These are phyloP conservation scores for Diaporthe longicolla DNA, from an alignment of 2,329 filamentous ascomycete species.

Conservation along the genomic window DNA sequence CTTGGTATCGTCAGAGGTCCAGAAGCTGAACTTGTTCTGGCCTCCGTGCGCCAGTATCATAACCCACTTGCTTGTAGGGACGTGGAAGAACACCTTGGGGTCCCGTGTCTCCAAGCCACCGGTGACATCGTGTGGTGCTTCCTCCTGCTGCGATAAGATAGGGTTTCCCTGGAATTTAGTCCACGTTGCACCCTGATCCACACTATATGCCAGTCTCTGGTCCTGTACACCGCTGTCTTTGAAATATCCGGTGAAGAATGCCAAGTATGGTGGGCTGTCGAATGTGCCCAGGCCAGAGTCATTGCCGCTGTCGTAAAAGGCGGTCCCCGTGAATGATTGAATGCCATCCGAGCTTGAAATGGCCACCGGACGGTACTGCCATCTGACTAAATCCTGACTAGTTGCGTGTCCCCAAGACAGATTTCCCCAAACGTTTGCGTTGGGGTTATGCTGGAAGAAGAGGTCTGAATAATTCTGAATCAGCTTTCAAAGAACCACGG, in stretches of 20 bases:
- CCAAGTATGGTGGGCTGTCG: not conserved
- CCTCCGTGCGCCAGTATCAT: constrained; percentile 7
- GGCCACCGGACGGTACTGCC: not conserved
- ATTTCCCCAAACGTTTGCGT: not conserved
- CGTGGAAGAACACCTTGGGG: not conserved
- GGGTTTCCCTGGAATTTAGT: not conserved
- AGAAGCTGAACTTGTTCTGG: not conserved
- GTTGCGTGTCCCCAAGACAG: constrained; percentile 1
- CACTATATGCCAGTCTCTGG: not conserved
- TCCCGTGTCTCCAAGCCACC: constrained; percentile 1
- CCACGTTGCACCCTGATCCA: not conserved
- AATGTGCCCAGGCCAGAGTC: not conserved
- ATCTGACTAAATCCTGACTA: not conserved
- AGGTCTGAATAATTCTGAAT: not conserved
- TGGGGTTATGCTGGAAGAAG: not conserved
- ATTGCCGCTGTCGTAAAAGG: not conserved
- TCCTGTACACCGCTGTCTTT: not conserved
- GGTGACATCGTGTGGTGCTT: not conserved
- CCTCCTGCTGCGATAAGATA: not conserved
- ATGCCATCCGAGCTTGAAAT: not conserved
- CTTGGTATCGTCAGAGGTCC: not conserved
- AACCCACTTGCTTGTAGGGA: not conserved
- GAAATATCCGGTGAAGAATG: not conserved
- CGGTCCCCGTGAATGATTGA: not conserved
- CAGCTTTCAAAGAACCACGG: too few relatives aligned